Percentiles rank a stretch among this genome's conserved stretches.
Evolutionary conservation across 2,329 filamentous ascomycete species (phyloP).

Genomic region (Neurospora sp.): DNA sequence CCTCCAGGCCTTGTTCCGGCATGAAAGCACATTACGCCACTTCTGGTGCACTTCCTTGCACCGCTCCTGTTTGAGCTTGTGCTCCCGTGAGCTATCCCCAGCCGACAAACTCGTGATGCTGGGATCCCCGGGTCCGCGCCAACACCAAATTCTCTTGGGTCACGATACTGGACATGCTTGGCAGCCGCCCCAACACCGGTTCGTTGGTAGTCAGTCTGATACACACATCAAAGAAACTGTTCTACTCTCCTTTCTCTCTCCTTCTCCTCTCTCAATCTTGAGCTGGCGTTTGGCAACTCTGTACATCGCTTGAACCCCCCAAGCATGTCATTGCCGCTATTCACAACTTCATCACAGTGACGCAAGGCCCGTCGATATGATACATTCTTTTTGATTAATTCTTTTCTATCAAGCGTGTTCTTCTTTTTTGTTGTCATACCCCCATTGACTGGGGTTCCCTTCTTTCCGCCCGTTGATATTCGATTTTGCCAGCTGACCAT

Average conservation of each 20-base stretch:
- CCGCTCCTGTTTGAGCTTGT: slow-evolving; percentile 22
- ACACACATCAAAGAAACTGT: not conserved
- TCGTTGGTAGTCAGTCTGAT: not conserved
- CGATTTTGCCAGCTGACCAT: slow-evolving; percentile 14
- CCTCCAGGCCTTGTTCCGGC: slow-evolving; percentile 11
- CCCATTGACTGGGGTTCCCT: slow-evolving; percentile 39
- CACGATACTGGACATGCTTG: not conserved
- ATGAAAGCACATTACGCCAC: slow-evolving; percentile 19
- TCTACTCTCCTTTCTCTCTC: slow-evolving; percentile 1
- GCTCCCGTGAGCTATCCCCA: slow-evolving; percentile 7
- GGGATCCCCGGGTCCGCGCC: not conserved
- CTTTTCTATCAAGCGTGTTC: slow-evolving; percentile 12
- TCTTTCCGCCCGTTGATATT: slow-evolving; percentile 11
- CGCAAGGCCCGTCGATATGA: slow-evolving; percentile 17
- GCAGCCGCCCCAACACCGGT: not conserved
- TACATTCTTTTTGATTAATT: slow-evolving; percentile 23
- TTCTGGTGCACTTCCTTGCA: slow-evolving; percentile 19
- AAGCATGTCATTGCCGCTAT: slow-evolving; percentile 13
- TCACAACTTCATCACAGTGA: slow-evolving; percentile 12
- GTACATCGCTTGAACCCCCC: slow-evolving; percentile 9
- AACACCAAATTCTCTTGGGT: slow-evolving; percentile 2
- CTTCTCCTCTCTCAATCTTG: slow-evolving; percentile 3
- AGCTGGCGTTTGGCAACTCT: slow-evolving; percentile 8
- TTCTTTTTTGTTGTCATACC: slow-evolving; percentile 20
- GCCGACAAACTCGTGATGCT: slow-evolving; percentile 7